Evolutionary conservation across 371 early-diverging fungal genomes (phyloP).

Genomic region (Apophysomyces sp.): DNA sequence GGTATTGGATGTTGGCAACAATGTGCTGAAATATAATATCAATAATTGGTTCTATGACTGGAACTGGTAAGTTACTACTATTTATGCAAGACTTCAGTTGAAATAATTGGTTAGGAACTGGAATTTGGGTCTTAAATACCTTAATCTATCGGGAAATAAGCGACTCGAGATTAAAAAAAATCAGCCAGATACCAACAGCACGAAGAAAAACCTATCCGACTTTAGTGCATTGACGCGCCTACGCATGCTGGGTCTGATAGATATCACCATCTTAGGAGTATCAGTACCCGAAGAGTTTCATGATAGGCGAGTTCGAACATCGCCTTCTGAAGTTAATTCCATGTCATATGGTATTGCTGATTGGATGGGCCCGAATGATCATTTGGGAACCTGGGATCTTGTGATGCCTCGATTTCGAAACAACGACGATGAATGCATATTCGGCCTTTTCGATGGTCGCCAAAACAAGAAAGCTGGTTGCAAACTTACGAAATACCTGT

Average conservation of each 20-base stretch:
- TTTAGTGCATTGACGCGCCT: conserved; percentile 76
- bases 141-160: conserved; percentile 92
- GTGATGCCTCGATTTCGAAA: conserved; percentile 79
- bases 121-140: conserved; percentile 84
- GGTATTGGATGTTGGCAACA: conserved; percentile 85
- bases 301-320: conserved; percentile 82
- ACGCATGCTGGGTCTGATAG: conserved; percentile 83
- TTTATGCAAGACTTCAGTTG: background rate
- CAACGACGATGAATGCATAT: conserved; percentile 81
- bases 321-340: conserved; percentile 75
- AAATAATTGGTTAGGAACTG: conserved; percentile 60
- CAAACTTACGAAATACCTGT: conserved; percentile 65
- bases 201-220: conserved; percentile 63
- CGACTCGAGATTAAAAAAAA: conserved; percentile 81
- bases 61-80: conserved; percentile 74
- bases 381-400: conserved; percentile 75
- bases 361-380: conserved; percentile 63
- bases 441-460: conserved; percentile 86
- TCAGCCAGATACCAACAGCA: conserved; percentile 31
- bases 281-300: conserved; percentile 81
- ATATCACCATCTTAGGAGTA: conserved; percentile 79
- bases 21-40: conserved; percentile 89
- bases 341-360: conserved; percentile 90
- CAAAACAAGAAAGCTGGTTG: conserved; percentile 52
- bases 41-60: conserved; percentile 95